Evolutionary conservation across 441 rosid species (phyloP), one percentile per base, ranked within the genome.

Genomic region (Erysimum cheiri): DNA sequence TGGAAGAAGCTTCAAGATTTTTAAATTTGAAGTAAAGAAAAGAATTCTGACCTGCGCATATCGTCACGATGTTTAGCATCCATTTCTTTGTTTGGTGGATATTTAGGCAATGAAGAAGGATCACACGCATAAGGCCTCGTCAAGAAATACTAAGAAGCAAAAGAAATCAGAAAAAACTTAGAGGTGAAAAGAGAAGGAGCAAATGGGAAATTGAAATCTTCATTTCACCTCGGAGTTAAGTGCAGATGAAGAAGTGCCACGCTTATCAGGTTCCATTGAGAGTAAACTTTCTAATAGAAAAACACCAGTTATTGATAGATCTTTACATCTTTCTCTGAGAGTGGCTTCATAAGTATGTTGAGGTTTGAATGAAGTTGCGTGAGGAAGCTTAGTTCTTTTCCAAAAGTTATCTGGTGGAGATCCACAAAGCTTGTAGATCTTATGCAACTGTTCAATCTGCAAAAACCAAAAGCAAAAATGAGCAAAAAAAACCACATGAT

Each of bases 401-500:
- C 98, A 93, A 49, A 76, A 93, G 35, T 85, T 85, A 35, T 91
- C 98, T 2, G 87, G 64, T 35, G 98, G 98, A 39, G 97, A 88
- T 35, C 98, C 98, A 60, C 97, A 91, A n/a, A 91, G 91, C 76
- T 80, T 88, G 78, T 91, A 91, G 53, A 91, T 88, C 76, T 93
- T 93, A 79, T 93, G 98, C 54, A 93, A 60, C 73, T 93, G 98
- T 69, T 93, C 98, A 33, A 93, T 92, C 98, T 92, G 77, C 28
- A 59, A 71, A 49, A 62, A 7, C 14, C 28, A 49, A 44, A 44
- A 59, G 0, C 15, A 10, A 60, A 52, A 24, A n/a, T 12, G 9
- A 2, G 24, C 24, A 3, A 8, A 52, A 29, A 29, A 36, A 11
- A n/a, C n/a, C 19, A 22, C 24, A 0, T 1, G 24, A 22, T 2